Conservation (phyloP, 331 rosid species). For the Prunus yedoensis region DNA sequence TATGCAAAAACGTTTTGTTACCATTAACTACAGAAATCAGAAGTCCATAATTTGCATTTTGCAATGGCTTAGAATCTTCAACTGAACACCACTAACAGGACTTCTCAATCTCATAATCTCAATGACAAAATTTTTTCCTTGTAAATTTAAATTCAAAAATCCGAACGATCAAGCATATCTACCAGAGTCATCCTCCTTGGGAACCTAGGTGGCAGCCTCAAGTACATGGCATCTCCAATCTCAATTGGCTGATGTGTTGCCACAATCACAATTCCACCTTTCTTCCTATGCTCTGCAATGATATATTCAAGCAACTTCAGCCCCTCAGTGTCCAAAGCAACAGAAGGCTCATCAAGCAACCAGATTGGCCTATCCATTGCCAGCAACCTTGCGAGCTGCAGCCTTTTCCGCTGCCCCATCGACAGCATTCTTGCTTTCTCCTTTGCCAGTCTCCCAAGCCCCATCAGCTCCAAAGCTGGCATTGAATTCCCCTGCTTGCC, state of each 20-base stretch:
- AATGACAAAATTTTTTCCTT: neutral
- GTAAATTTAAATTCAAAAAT: neutral
- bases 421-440: slow-evolving; percentile 81
- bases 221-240: slow-evolving; percentile 65
- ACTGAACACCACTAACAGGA: neutral
- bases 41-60: neutral
- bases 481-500: slow-evolving; percentile 62
- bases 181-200: slow-evolving; percentile 66
- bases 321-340: slow-evolving; percentile 83
- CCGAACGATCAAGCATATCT: slow-evolving; percentile 75
- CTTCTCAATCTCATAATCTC: neutral
- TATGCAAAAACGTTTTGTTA: no score
- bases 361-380: slow-evolving; percentile 85
- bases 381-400: slow-evolving; percentile 80
- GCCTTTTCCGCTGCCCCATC: slow-evolving; percentile 80
- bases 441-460: slow-evolving; percentile 65
- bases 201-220: slow-evolving; percentile 82
- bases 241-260: slow-evolving; percentile 61
- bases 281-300: slow-evolving; percentile 76
- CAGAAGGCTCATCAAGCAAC: slow-evolving; percentile 88
- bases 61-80: neutral
- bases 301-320: slow-evolving; percentile 71
- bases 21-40: neutral
- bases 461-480: slow-evolving; percentile 82
- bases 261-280: slow-evolving; percentile 77